These are phyloP conservation scores for Stephania cephalantha DNA, from an alignment of 164 flowering plant genomes.

Conservation along the genomic window DNA sequence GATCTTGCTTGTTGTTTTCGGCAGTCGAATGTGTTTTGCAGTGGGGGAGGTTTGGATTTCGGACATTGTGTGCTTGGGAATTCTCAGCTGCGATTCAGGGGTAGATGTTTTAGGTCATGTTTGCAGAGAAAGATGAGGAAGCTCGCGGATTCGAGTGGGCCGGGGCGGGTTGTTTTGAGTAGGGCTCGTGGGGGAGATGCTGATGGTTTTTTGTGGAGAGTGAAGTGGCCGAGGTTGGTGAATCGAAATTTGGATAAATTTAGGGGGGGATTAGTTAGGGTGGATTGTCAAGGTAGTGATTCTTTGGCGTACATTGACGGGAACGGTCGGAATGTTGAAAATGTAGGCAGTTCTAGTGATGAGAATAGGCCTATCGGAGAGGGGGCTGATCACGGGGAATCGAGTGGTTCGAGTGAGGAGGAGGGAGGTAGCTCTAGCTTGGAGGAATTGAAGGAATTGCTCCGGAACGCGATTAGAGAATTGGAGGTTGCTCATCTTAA, in stretches of 20 bases:
- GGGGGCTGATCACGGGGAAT: slow-evolving; percentile 14
- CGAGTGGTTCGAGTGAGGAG: slow-evolving; percentile 23
- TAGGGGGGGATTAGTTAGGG: slow-evolving; percentile 13
- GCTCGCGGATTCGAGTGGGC: not conserved
- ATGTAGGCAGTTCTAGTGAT: slow-evolving; percentile 22
- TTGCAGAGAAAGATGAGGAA: not conserved
- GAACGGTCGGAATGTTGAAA: slow-evolving; percentile 39
- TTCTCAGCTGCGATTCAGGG: slow-evolving; percentile 17
- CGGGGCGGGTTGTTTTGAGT: not conserved
- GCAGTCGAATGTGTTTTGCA: slow-evolving; percentile 30
- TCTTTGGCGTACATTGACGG: slow-evolving; percentile 56
- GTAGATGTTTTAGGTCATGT: not conserved
- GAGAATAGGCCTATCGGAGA: slow-evolving; percentile 7
- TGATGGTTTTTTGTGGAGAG: not conserved
- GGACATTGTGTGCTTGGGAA: slow-evolving; percentile 16
- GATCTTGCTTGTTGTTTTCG: slow-evolving; percentile 41
- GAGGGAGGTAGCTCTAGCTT: slow-evolving; percentile 35
- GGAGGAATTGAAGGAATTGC: slow-evolving; percentile 63
- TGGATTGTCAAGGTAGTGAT: slow-evolving; percentile 55
- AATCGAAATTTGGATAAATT: slow-evolving; percentile 14
- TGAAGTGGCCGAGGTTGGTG: not conserved
- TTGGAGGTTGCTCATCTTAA: slow-evolving; percentile 76
- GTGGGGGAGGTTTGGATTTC: slow-evolving; percentile 23
- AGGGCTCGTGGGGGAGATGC: not conserved
- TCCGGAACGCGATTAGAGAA: slow-evolving; percentile 64